Evolutionary conservation across 1,284 basidiomycete genomes (phyloP), one percentile per base, ranked within the genome.

Genomic region (Rhodotorula sp.): DNA sequence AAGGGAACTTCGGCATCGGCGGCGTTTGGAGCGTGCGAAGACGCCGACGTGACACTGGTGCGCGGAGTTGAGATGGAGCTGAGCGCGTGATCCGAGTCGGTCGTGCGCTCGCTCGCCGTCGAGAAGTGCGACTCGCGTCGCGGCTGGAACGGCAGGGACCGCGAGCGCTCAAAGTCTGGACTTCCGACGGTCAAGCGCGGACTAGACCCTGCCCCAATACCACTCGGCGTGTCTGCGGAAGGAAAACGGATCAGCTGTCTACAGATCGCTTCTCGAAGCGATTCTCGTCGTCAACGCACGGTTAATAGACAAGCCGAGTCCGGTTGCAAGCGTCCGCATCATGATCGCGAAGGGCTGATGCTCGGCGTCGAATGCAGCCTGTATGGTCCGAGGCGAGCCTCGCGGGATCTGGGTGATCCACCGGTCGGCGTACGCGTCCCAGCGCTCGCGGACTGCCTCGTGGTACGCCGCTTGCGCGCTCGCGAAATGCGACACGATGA

Each of bases 401-500:
- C 45, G 50, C 6, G 62, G 45, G 34, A 66, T 65, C 38, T 60
- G 66, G 3, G 28, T 19, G 21, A 74, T 48, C 68, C 68, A 76
- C n/a, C 69, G 61, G 31, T 72, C 65, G 47, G 70, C 64, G 21
- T 69, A 76, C 1, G 59, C 65, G n/a, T 48, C 47, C 75, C 75
- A 76, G 5, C 66, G 49, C 54, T 70, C 59, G 31, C 69, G 66
- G 6, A 80, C 73, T 0, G 76, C 69, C 21, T 77, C 73, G 59
- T 78, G 74, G 72, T 79, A 79, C 1, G 77, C 70, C 12, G 78
- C 77, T 66, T 82, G 81, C 19, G 80, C 74, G 15, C 77, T 68
- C 2, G 80, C 78, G 43, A 81, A 79, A 48, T 79, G 77, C 18
- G 75, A 72, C 64, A 81, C 74, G 68, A 80, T 79, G 54, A 79